Evolutionary conservation across 768 basidiomycete genomes (phyloP), one percentile per base, ranked within the genome.

Genomic region (Coprinopsis sp.): DNA sequence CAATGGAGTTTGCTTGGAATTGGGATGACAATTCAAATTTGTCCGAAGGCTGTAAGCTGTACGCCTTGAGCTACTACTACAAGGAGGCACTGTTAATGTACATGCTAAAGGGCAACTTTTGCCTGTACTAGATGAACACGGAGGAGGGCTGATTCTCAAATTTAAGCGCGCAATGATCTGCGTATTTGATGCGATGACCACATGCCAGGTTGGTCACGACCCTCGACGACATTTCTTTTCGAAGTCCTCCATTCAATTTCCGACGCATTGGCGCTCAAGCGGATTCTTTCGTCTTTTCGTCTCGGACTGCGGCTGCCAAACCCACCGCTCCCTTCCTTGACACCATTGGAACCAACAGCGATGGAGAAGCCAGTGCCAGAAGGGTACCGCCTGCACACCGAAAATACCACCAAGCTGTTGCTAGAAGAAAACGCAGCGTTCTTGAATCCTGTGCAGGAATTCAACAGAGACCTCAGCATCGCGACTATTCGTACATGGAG

Each of bases 371-470:
- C 57, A 37, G 61, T 90, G 30, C 90, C 90, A 1, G 79, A 83
- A 49, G 90, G 87, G 18, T 87, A 81, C 64, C 78, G 76, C 10
- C 70, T 92, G 49, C 85, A 91, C 66, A 82, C 81, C 7, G 89
- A 92, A 67, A 91, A 89, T 63, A 82, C 77, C 2, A 79, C 88
- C 0, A 81, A 79, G 58, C 87, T 97, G 59, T 75, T 96, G 46
- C 71, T 93, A 19, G 80, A 84, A 4, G 73, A 77, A 6, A 87
- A 91, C 52, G 86, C 88, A 47, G 91, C 94, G 2, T 99, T 99
- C 64, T 68, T 98, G 50, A 99, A 99, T 61, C 95, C 96, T 5
- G 86, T 97, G 11, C 96, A 99, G 61, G 91, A 99, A 64, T 99
- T 96, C 73, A 99, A 99, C 67, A 77, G 96, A 30, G 96, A 99